phyloP scores from a whole-genome alignment of 1,284 basidiomycete species.

The Puccinia triticina region DNA sequence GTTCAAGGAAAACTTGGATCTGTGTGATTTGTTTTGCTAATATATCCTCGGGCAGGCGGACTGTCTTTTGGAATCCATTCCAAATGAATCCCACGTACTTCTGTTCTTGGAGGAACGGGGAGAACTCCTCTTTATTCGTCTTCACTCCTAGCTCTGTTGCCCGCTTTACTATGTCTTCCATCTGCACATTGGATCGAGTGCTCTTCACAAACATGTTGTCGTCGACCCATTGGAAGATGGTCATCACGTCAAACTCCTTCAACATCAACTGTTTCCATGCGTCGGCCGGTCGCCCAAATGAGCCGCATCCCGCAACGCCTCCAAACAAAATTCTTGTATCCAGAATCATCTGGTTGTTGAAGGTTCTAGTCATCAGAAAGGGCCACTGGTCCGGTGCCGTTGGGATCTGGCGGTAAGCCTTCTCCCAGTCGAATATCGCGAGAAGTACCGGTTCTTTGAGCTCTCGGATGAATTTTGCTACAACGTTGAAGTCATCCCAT shows the following conservation, averaged over 20 bases:
- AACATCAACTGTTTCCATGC: constrained; percentile 3
- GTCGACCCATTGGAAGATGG: not conserved
- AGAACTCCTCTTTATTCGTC: not conserved
- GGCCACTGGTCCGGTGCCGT: not conserved
- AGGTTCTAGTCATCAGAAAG: not conserved
- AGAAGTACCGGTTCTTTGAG: no score
- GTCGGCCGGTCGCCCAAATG: not conserved
- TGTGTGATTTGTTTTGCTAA: no score
- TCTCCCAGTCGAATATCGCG: constrained; percentile 18
- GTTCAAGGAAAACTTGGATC: no score
- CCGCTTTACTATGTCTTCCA: not conserved
- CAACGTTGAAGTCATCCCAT: not conserved
- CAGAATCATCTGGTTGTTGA: not conserved
- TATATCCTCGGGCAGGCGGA: not conserved
- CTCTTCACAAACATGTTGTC: constrained; percentile 18
- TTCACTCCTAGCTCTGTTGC: not conserved
- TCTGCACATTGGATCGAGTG: not conserved
- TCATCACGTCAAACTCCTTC: not conserved
- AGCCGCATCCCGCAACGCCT: constrained; percentile 2
- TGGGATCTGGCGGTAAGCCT: not conserved
- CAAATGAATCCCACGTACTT: constrained; percentile 1
- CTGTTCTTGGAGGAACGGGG: not conserved
- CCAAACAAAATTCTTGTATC: not conserved
- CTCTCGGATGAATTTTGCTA: not conserved
- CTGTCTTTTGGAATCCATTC: constrained; percentile 6